Base-by-base conservation (phyloP, 2,329 filamentous ascomycete genomes). In the Phaeosphaeriaceae sp. region DNA sequence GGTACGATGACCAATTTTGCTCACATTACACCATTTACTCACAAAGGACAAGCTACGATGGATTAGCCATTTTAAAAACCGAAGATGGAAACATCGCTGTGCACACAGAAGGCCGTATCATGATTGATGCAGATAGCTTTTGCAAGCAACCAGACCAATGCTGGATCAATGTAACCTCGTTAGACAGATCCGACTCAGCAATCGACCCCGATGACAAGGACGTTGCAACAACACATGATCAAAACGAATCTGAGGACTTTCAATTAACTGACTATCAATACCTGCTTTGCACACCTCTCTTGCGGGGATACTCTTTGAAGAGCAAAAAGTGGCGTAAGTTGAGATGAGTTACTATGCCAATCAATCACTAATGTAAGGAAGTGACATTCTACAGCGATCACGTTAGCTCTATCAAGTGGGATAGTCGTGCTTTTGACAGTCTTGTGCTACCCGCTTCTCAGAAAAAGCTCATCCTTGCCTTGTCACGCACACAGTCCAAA, bases 311-410 rank as follows among this genome's bases (percentile, higher is more conserved):
- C 5, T 26, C 23, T 26, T 26, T 26, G 23, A 26, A 26, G 11
- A 26, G 23, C 23, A 26, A 26, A 26, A 26, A 26, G 23, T 26
- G 23, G 23, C 23, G 23, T 26, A 26, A 26, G 23, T 26, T 9
- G 23, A 26, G 6, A 26, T 9, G 23, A 26, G 11, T 8, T 26
- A 26, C 6, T 26, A 26, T 26, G 6, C 23, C 6, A 92, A 91
- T 0, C 96, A 95, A 63, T 85, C 89, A 1, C 92, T 96, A 68
- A 85, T 84, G 3, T 90, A 95, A 96, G 96, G 75, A 79, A 90
- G 17, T 96, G 92, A 92, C 82, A 69, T 91, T 96, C 63, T 86
- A 85, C 1, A 85, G 96, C 18, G 89, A 88, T 0, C 84, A 86
- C 1, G 81, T 96, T 53, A 82, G 83, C 34, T 88, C 94, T 4